Evolutionary conservation across 306 rosid species (phyloP).

Genomic region (Quercus glauca): DNA sequence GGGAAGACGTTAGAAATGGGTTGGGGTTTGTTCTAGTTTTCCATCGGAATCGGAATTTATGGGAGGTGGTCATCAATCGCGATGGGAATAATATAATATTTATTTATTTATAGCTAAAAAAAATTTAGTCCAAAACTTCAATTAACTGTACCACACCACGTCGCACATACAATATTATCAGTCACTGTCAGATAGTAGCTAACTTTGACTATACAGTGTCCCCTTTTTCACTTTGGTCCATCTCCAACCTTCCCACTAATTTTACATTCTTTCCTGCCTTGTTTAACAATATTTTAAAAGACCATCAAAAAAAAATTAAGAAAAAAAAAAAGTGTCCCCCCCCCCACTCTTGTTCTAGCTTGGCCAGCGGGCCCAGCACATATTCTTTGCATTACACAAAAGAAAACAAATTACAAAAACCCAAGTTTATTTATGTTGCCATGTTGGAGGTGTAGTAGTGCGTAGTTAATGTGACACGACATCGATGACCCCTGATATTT

Average conservation of each 20-base stretch:
- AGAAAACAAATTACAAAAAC: not conserved
- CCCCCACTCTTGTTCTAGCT: not conserved
- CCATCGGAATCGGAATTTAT: conserved; percentile 43
- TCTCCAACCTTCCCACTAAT: not conserved
- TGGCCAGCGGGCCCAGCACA: not conserved
- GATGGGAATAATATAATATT: conserved; percentile 13
- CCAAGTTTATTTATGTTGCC: not conserved
- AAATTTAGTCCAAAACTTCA: conserved; percentile 1
- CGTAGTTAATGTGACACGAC: conserved; percentile 7
- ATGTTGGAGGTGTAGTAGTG: not conserved
- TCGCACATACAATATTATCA: conserved; percentile 2
- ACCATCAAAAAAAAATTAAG: no score
- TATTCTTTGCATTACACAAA: conserved; percentile 22
- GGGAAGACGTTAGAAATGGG: conserved; percentile 6
- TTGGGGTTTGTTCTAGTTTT: not conserved
- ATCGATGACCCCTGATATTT: conserved; percentile 12
- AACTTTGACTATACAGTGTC: not conserved
- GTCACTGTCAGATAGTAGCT: not conserved
- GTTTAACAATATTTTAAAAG: not conserved
- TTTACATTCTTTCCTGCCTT: not conserved
- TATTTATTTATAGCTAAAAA: no score
- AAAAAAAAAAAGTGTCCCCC: not conserved
- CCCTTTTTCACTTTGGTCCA: not conserved
- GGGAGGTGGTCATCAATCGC: conserved; percentile 18
- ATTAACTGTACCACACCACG: not conserved